Evolutionary conservation across 179 eudicot genomes (phyloP).

Genomic region (Actinidia arguta): DNA sequence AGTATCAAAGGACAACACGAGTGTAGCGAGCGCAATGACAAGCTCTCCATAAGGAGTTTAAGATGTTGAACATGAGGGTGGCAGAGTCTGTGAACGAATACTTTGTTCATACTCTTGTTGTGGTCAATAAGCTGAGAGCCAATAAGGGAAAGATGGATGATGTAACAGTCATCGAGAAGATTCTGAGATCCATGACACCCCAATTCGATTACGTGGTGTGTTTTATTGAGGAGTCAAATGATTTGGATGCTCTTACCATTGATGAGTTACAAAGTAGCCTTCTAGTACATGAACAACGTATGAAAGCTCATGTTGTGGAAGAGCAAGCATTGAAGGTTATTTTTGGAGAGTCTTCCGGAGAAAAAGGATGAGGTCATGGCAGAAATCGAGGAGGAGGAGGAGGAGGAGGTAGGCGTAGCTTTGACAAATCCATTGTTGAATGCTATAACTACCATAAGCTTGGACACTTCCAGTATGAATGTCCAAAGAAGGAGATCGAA

Average conservation of each 20-base stretch:
- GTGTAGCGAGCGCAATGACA: too few relatives aligned
- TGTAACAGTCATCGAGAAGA: not conserved
- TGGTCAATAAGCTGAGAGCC: not conserved
- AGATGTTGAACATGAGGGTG: too few relatives aligned
- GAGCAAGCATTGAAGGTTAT: not conserved
- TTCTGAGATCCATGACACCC: not conserved
- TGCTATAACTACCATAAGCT: slow-evolving; percentile 12
- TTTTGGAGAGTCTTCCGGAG: not conserved
- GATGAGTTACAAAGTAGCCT: slow-evolving; percentile 1
- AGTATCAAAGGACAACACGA: not conserved
- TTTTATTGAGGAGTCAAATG: not conserved
- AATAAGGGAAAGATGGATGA: not conserved
- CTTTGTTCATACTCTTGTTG: too few relatives aligned
- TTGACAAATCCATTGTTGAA: not conserved
- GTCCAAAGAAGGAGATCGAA: not conserved
- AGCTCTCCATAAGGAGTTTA: too few relatives aligned
- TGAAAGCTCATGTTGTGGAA: not conserved
- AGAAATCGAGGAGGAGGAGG: slow-evolving; percentile 7
- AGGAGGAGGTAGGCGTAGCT: not conserved
- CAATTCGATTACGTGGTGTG: not conserved
- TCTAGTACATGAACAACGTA: not conserved
- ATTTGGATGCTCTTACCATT: not conserved
- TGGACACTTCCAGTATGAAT: not conserved
- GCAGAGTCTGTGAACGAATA: too few relatives aligned
- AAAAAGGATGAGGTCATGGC: slow-evolving; percentile 5